Evolutionary conservation across 768 basidiomycete genomes (phyloP).

Genomic region (Termitomyces sp.): DNA sequence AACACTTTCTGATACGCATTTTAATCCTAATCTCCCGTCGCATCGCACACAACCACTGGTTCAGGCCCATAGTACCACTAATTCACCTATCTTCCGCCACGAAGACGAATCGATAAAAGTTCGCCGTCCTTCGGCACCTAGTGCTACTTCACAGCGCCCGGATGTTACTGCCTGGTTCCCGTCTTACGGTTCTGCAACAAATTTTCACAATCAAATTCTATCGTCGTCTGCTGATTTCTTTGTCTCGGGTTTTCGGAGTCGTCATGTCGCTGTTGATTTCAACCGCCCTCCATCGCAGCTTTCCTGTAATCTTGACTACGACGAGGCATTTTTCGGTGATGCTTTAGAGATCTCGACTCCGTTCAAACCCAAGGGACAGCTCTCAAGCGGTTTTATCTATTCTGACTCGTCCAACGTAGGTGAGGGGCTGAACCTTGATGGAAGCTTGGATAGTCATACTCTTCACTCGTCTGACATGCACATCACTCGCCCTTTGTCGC

Average conservation of each 20-base stretch:
- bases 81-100: slow-evolving; percentile 15
- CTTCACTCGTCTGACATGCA: slow-evolving; percentile 1
- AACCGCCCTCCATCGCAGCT: slow-evolving; percentile 42
- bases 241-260: slow-evolving; percentile 22
- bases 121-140: slow-evolving; percentile 27
- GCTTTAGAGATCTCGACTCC: slow-evolving; percentile 30
- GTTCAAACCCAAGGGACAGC: slow-evolving; percentile 15
- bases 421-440: neutral
- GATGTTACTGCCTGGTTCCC: slow-evolving; percentile 19
- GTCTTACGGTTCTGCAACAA: slow-evolving; percentile 3
- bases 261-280: slow-evolving; percentile 32
- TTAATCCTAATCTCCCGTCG: slow-evolving; percentile 20
- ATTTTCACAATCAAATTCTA: slow-evolving; percentile 4
- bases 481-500: slow-evolving; percentile 7
- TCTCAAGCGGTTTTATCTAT: neutral
- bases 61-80: slow-evolving; percentile 20
- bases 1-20: slow-evolving; percentile 22
- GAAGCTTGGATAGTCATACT: neutral
- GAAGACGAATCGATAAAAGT: slow-evolving; percentile 10
- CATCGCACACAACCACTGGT: slow-evolving; percentile 3
- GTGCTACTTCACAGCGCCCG: slow-evolving; percentile 21
- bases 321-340: slow-evolving; percentile 23
- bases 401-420: slow-evolving; percentile 2
- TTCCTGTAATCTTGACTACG: slow-evolving; percentile 21
- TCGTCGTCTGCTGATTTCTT: slow-evolving; percentile 13